Conservation (phyloP, 805 yeast species). For the Ogataea trehalophila region DNA sequence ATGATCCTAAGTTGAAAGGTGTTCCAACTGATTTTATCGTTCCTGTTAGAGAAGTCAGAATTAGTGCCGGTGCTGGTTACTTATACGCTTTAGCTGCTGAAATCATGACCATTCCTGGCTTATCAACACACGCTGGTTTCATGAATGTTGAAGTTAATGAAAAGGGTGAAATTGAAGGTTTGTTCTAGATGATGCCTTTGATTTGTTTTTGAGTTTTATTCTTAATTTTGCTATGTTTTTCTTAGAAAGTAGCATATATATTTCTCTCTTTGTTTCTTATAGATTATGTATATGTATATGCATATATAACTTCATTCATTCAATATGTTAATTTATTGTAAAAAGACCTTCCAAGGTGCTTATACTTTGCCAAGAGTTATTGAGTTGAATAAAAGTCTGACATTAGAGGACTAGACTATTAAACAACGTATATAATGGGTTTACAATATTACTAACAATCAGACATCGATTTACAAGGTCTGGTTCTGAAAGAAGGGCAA, state of each 20-base stretch:
- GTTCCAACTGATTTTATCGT: constrained; percentile 76
- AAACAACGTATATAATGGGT: no score
- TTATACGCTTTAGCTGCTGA: constrained; percentile 82
- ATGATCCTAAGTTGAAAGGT: constrained; percentile 78
- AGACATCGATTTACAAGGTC: no score
- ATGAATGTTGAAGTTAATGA: constrained; percentile 82
- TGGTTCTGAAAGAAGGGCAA: no score
- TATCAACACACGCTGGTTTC: constrained; percentile 81
- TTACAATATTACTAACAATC: no score
- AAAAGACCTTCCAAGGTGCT: no score
- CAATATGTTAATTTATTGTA: no score
- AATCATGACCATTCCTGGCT: constrained; percentile 81
- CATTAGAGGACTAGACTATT: no score
- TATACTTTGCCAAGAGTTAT: no score
- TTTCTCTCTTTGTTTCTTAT: no score
- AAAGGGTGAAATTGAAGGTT: constrained; percentile 77
- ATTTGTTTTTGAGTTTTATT: neutral
- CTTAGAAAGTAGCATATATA: neutral
- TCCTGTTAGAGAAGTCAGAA: constrained; percentile 77
- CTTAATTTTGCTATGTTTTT: neutral
- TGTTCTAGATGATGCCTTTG: constrained; percentile 40
- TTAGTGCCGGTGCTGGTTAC: constrained; percentile 87
- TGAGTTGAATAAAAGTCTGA: no score
- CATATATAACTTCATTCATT: no score
- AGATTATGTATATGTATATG: no score